phyloP scores from a whole-genome alignment of 768 basidiomycete species.

The Suillus subalutaceus region DNA sequence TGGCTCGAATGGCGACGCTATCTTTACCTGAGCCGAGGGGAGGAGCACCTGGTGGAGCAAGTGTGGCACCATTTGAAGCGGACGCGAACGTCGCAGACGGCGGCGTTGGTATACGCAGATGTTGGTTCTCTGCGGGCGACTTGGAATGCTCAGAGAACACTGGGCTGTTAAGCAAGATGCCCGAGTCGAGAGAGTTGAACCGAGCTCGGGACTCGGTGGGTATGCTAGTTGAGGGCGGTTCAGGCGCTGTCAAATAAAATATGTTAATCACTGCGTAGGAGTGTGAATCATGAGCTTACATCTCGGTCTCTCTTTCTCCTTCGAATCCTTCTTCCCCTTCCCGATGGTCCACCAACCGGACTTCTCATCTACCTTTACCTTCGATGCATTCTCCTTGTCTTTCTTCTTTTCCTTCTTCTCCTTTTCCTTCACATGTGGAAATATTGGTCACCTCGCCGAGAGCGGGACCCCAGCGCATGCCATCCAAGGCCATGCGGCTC shows the following conservation, averaged over 20 bases:
- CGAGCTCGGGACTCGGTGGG: conserved; percentile 46
- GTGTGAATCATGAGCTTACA: conserved; percentile 18
- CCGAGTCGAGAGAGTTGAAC: conserved; percentile 66
- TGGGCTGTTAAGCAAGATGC: conserved; percentile 36
- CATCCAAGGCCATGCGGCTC: conserved; percentile 60
- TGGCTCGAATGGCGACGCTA: conserved; percentile 78
- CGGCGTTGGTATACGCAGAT: conserved; percentile 24
- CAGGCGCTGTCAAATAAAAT: conserved; percentile 42
- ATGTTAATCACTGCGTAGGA: conserved; percentile 11
- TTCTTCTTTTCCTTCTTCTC: conserved; percentile 40
- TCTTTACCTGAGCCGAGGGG: conserved; percentile 39
- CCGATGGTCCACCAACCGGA: conserved; percentile 86
- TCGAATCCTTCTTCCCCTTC: conserved; percentile 71
- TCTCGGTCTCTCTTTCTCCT: conserved; percentile 55
- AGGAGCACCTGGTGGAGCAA: conserved; percentile 39
- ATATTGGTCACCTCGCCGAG: conserved; percentile 65
- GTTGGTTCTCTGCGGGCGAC: conserved; percentile 14
- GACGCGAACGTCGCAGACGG: conserved; percentile 36
- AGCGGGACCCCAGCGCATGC: conserved; percentile 53
- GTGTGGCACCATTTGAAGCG: conserved; percentile 30
- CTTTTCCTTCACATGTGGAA: conserved; percentile 31
- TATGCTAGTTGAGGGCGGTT: conserved; percentile 34
- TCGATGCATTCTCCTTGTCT: conserved; percentile 36
- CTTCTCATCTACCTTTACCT: conserved; percentile 49
- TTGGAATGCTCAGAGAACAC: conserved; percentile 19